phyloP scores from a whole-genome alignment of 2,329 filamentous ascomycete genomes.

The Oidium heveae region DNA sequence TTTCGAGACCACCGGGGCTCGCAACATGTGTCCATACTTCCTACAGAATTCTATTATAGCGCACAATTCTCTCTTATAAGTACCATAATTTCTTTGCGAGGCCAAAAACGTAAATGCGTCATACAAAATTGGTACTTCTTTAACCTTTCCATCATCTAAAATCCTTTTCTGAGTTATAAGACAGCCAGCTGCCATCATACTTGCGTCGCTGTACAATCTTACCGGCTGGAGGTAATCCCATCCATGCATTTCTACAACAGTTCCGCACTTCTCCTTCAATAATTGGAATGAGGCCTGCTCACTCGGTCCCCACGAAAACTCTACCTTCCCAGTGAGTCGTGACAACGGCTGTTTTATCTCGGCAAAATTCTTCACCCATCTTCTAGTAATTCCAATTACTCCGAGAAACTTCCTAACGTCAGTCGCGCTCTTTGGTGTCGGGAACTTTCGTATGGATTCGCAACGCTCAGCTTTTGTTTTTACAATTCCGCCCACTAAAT shows the following conservation, averaged over 20 bases:
- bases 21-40: not conserved
- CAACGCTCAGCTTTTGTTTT: not conserved
- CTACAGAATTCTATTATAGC: not conserved
- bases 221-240: too few relatives aligned
- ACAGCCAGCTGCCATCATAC: not conserved
- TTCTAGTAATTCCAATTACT: not conserved
- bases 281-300: too few relatives aligned
- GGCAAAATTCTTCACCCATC: constrained; percentile 1
- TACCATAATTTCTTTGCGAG: not conserved
- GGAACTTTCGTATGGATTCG: not conserved
- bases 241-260: too few relatives aligned
- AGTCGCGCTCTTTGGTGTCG: not conserved
- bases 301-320: not conserved
- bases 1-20: not conserved
- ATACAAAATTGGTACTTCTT: not conserved
- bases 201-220: not conserved
- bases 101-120: not conserved
- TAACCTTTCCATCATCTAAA: constrained; percentile 2
- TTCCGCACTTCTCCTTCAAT: too few relatives aligned
- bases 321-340: not conserved
- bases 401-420: not conserved
- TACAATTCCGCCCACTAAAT: not conserved
- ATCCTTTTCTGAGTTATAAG: not conserved
- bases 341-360: not conserved
- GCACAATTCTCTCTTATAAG: not conserved